These are phyloP conservation scores for Oemleria cerasiformis DNA, from an alignment of 306 rosid genomes.

Conservation along the genomic window DNA sequence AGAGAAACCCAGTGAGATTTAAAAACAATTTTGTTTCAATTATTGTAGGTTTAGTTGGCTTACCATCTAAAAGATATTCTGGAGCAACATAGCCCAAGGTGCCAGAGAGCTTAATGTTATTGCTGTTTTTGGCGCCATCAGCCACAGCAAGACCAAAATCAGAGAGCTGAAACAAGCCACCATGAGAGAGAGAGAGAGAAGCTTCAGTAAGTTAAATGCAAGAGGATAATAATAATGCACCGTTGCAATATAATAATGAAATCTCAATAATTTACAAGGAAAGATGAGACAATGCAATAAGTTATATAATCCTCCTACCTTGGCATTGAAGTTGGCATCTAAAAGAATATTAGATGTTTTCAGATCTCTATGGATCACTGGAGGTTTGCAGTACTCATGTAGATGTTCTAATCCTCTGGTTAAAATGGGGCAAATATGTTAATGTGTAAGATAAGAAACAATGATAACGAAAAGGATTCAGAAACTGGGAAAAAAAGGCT, in stretches of 20 bases:
- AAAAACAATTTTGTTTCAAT: slow-evolving; percentile 15
- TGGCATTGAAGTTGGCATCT: slow-evolving; percentile 89
- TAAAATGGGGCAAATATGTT: slow-evolving; percentile 33
- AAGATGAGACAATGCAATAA: slow-evolving; percentile 10
- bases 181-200: slow-evolving; percentile 10
- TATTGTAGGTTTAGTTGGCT: slow-evolving; percentile 30
- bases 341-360: slow-evolving; percentile 94
- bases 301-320: slow-evolving; percentile 46
- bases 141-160: slow-evolving; percentile 90
- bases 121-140: slow-evolving; percentile 77
- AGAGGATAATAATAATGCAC: slow-evolving; percentile 20
- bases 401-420: slow-evolving; percentile 88
- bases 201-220: slow-evolving; percentile 23
- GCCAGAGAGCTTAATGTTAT: slow-evolving; percentile 81
- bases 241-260: slow-evolving; percentile 7
- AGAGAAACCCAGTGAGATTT: slow-evolving; percentile 21
- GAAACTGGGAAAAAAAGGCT: slow-evolving; percentile 20
- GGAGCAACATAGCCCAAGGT: slow-evolving; percentile 95
- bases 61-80: slow-evolving; percentile 94
- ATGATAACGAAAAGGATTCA: neutral
- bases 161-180: slow-evolving; percentile 69
- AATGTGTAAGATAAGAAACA: slow-evolving; percentile 7
- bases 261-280: slow-evolving; percentile 1
- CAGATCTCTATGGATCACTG: slow-evolving; percentile 92
- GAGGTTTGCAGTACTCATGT: slow-evolving; percentile 81